Base-by-base conservation (phyloP, 1,139 yeast species). In the Blastobotrys indianensis region DNA sequence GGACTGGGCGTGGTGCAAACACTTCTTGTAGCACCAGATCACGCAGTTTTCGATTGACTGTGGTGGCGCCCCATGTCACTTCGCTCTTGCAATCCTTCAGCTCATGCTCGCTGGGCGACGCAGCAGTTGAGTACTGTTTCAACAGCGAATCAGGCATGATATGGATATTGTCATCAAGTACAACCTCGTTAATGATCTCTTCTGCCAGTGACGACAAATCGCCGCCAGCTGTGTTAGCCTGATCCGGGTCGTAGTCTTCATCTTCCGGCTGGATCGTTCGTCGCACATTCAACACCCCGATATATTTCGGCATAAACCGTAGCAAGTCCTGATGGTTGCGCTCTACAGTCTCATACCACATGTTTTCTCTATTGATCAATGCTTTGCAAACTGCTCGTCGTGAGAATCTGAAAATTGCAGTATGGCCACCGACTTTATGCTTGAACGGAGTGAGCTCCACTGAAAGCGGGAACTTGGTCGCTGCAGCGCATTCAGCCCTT, bases 361-460 rank as follows among this genome's bases (percentile, higher is more conserved):
- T 68, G 63, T 92, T 86, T 61, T 94, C 99, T 52, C 95, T 73
- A 58, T 87, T 87, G 52, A 88, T 85, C 51, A 92, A 69, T 1
- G 94, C 94, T 64, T 94, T 94, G 65, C 98, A 92, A n/a, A 94
- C 96, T 0, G 97, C 97, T 48, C 86, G 73, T 56, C 82, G 84
- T 6, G 95, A 84, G 61, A 92, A 92, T 53, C 92, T 76, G 66
- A 92, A 94, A 40, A 94, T 88, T 1, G 97, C 97, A 0, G 97
- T 92, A 63, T 94, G 99, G 0, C 99, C 99, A 8, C 99, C 99
- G 6, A 94, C 98, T 60, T 85, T 85, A 61, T 92, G 90, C 54
- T 82, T 80, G 67, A 85, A 90, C 1, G 95, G 96, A 44, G 86
- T 79, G 47, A 90, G 68, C 61, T 88, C 96, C 1, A 88, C 95